Percentiles rank a stretch among this genome's conserved stretches.
Evolutionary conservation across 352 stramenopile genomes (phyloP).

Genomic region (Pythium guiyangense): DNA sequence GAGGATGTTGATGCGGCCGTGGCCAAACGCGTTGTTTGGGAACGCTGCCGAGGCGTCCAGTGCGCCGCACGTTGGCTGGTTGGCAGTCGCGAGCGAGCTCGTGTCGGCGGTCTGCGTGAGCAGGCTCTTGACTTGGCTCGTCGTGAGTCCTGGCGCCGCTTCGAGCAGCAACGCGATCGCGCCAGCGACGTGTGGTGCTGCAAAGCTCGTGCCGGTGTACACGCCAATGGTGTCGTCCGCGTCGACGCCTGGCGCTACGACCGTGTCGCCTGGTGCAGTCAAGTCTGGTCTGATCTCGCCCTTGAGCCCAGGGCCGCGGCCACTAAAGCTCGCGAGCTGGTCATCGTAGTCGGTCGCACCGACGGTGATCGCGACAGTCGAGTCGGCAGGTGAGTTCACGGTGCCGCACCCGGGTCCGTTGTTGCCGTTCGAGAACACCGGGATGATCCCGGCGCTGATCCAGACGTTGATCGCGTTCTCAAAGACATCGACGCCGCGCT

Average conservation of each 20-base stretch:
- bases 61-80: slow-evolving; percentile 6
- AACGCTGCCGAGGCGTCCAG: slow-evolving; percentile 14
- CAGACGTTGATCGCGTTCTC: slow-evolving; percentile 36
- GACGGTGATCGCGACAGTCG: slow-evolving; percentile 32
- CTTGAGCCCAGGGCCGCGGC: slow-evolving; percentile 29
- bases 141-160: slow-evolving; percentile 22
- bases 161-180: slow-evolving; percentile 33
- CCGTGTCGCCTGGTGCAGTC: slow-evolving; percentile 24
- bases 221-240: slow-evolving; percentile 8
- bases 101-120: slow-evolving; percentile 14
- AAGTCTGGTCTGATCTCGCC: slow-evolving; percentile 42
- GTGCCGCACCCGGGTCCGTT: slow-evolving; percentile 33
- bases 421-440: slow-evolving; percentile 51
- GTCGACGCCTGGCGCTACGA: slow-evolving; percentile 18
- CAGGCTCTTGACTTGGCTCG: slow-evolving; percentile 21
- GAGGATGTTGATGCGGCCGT: slow-evolving; percentile 41
- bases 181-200: slow-evolving; percentile 32
- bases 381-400: slow-evolving; percentile 31
- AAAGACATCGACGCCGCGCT: slow-evolving; percentile 18
- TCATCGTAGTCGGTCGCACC: slow-evolving; percentile 38
- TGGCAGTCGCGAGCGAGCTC: slow-evolving; percentile 7
- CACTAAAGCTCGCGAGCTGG: slow-evolving; percentile 23
- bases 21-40: slow-evolving; percentile 59
- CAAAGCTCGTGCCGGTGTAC: slow-evolving; percentile 33
- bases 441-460: slow-evolving; percentile 47